Conservation (phyloP, 2,329 filamentous ascomycete species). For the Calonectria hongkongensis region DNA sequence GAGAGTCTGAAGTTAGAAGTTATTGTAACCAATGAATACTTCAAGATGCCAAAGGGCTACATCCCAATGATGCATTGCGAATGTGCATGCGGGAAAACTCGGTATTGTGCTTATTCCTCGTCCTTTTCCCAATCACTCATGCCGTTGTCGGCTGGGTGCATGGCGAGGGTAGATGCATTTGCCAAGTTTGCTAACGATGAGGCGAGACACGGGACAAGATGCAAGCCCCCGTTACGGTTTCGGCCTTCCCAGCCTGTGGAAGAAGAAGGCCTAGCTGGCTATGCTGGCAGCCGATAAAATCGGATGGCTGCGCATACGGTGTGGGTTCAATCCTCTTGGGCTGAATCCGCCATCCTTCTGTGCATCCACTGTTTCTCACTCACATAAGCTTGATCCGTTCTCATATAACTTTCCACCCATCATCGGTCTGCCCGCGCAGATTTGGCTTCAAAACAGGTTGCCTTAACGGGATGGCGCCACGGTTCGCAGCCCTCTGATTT, state of each 20-base stretch:
- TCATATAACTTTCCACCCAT: conserved; percentile 18
- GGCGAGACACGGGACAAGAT: neutral
- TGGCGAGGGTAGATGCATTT: neutral
- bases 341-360: neutral
- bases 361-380: conserved; percentile 15
- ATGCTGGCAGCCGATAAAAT: neutral
- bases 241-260: neutral
- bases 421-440: conserved; percentile 12
- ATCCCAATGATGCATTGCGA: neutral
- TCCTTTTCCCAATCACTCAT: neutral
- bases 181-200: neutral
- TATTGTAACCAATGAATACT: conserved; percentile 21
- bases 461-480: conserved; percentile 43
- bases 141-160: neutral
- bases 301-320: neutral
- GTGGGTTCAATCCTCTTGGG: neutral
- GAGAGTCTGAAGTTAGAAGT: conserved; percentile 3
- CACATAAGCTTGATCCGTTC: conserved; percentile 24
- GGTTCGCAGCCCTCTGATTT: conserved; percentile 19
- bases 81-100: neutral
- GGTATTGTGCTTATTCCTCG: neutral
- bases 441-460: conserved; percentile 34
- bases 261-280: neutral
- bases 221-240: neutral
- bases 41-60: conserved; percentile 8